Evolutionary conservation across 2,329 filamentous ascomycete genomes (phyloP).

Genomic region (Orbilia quercus): DNA sequence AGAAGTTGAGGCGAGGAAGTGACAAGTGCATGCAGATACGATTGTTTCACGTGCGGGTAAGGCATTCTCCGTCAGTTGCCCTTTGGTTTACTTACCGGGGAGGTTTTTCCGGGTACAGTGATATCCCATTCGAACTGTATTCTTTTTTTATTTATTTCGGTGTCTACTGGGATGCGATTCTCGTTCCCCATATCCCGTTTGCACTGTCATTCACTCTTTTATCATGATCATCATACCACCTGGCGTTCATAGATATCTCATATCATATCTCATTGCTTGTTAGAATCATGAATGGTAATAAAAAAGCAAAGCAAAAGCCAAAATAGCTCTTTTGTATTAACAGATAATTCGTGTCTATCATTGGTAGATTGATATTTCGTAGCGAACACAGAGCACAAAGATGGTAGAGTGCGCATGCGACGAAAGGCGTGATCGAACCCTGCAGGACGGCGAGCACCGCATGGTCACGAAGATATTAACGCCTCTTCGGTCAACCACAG

Average conservation of each 20-base stretch:
- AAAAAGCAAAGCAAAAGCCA: slow-evolving; percentile 10
- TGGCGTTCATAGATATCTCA: slow-evolving; percentile 56
- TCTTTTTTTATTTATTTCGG: slow-evolving; percentile 18
- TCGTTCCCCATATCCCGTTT: slow-evolving; percentile 22
- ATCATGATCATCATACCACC: slow-evolving; percentile 45
- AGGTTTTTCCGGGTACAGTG: slow-evolving; percentile 53
- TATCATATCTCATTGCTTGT: slow-evolving; percentile 30
- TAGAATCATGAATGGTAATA: slow-evolving; percentile 44
- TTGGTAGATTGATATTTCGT: not conserved
- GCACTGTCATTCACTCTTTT: slow-evolving; percentile 7
- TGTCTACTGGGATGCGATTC: slow-evolving; percentile 1
- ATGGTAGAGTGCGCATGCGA: slow-evolving; percentile 16
- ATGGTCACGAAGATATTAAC: slow-evolving; percentile 28
- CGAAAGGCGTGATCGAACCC: not conserved
- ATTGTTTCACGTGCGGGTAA: slow-evolving; percentile 53
- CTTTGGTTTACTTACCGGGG: slow-evolving; percentile 14
- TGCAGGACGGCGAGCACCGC: slow-evolving; percentile 51
- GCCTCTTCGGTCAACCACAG: too few relatives aligned
- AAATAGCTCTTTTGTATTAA: not conserved
- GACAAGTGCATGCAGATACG: slow-evolving; percentile 38
- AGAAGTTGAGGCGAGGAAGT: slow-evolving; percentile 7
- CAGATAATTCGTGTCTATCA: slow-evolving; percentile 11
- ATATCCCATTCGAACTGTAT: slow-evolving; percentile 6
- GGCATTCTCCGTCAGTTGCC: slow-evolving; percentile 16
- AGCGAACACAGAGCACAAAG: not conserved